phyloP scores from a whole-genome alignment of 257 asterid species.

The Handroanthus guayacan region DNA sequence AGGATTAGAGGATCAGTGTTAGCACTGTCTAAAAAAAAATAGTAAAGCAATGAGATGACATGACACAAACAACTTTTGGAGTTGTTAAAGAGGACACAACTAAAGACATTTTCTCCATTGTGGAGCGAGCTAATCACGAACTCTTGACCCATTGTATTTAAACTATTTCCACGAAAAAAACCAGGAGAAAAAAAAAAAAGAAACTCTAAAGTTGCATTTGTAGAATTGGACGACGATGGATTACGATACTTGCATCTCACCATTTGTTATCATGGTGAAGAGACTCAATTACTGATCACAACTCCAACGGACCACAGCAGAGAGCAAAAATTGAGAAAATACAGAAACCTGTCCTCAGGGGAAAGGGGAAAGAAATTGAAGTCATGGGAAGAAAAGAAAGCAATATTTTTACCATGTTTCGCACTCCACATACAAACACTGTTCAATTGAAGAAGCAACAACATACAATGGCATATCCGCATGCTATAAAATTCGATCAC shows the following conservation, averaged over 20 bases:
- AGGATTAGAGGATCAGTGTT: not conserved
- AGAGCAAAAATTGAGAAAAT: not conserved
- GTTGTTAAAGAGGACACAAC: no score
- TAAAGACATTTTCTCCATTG: no score
- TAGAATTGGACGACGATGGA: no score
- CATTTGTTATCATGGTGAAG: not conserved
- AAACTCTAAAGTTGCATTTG: no score
- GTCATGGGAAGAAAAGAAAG: not conserved
- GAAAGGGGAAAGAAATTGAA: not conserved
- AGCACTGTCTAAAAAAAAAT: no score
- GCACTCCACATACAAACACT: not conserved
- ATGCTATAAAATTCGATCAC: not conserved
- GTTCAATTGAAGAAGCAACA: conserved; percentile 17
- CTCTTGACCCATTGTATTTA: no score
- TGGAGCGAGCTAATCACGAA: no score
- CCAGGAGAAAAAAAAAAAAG: no score
- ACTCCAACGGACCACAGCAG: not conserved
- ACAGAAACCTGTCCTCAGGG: not conserved
- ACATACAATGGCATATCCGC: conserved; percentile 15
- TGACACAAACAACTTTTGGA: no score
- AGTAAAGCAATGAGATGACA: not conserved
- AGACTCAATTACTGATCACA: not conserved
- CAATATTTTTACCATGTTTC: not conserved
- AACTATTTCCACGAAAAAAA: no score
- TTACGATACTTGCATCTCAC: no score